These are phyloP conservation scores for Suillus sp. DNA, from an alignment of 768 basidiomycete genomes.

Conservation along the genomic window DNA sequence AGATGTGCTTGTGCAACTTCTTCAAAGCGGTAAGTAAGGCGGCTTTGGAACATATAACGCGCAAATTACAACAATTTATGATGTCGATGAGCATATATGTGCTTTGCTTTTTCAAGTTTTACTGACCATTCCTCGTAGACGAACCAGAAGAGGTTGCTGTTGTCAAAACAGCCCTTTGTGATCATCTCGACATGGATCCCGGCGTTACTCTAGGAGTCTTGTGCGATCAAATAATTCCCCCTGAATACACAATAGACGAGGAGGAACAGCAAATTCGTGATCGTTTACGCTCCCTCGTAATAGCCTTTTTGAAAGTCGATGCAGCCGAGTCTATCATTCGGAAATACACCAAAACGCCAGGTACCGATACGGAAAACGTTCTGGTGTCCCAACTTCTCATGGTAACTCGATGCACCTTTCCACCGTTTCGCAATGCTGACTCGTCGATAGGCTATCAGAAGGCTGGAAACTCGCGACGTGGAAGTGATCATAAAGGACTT, in stretches of 20 bases:
- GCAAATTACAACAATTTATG: neutral
- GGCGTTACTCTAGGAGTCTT: slow-evolving; percentile 63
- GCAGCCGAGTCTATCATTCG: slow-evolving; percentile 49
- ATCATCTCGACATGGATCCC: slow-evolving; percentile 67
- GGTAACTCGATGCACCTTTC: slow-evolving; percentile 38
- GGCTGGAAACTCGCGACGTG: slow-evolving; percentile 42
- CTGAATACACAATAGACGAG: slow-evolving; percentile 53
- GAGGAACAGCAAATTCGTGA: slow-evolving; percentile 61
- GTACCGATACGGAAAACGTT: slow-evolving; percentile 48
- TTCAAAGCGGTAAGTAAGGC: slow-evolving; percentile 65
- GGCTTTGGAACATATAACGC: neutral
- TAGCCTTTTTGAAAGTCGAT: slow-evolving; percentile 58
- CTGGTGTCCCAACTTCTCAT: slow-evolving; percentile 50
- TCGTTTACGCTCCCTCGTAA: slow-evolving; percentile 57
- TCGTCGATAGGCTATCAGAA: slow-evolving; percentile 49
- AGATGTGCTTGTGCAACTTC: slow-evolving; percentile 72
- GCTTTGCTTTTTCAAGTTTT: neutral
- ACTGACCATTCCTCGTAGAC: slow-evolving; percentile 40
- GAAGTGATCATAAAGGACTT: slow-evolving; percentile 54
- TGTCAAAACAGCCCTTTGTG: slow-evolving; percentile 58
- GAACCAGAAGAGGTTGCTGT: slow-evolving; percentile 65
- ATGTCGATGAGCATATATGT: neutral
- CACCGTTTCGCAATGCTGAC: slow-evolving; percentile 5
- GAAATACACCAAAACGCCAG: slow-evolving; percentile 43
- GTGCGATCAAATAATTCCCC: slow-evolving; percentile 64